Evolutionary conservation across 1,139 yeast genomes (phyloP).

Genomic region (Pichia kudriavzevii): DNA sequence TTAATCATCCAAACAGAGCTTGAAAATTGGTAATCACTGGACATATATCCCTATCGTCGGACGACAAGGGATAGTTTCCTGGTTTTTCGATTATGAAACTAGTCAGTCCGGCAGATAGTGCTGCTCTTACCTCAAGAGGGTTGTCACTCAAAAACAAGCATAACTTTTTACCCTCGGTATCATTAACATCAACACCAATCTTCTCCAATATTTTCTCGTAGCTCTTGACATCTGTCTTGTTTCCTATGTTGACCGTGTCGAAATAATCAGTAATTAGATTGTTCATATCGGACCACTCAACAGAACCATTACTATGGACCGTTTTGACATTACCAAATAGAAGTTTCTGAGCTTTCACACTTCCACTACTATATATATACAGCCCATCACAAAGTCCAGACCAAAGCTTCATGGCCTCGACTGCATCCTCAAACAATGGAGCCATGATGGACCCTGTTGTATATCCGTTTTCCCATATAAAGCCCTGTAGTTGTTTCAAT

Average conservation of each 20-base stretch:
- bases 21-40: constrained; percentile 23
- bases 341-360: constrained; percentile 76
- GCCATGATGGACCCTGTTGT: constrained; percentile 65
- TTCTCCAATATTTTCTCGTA: constrained; percentile 49
- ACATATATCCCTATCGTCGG: constrained; percentile 26
- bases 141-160: constrained; percentile 74
- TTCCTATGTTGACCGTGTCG: constrained; percentile 82
- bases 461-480: constrained; percentile 77
- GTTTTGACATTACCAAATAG: constrained; percentile 56
- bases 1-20: constrained; percentile 6
- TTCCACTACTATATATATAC: constrained; percentile 87
- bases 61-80: constrained; percentile 57
- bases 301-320: constrained; percentile 14
- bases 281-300: constrained; percentile 43
- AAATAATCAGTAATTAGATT: constrained; percentile 56
- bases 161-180: constrained; percentile 8
- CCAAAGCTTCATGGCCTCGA: constrained; percentile 43
- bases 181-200: constrained; percentile 30
- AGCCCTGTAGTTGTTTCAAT: constrained; percentile 75
- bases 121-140: constrained; percentile 63
- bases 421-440: constrained; percentile 71
- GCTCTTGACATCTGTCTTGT: constrained; percentile 50
- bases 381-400: constrained; percentile 27
- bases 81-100: constrained; percentile 60
- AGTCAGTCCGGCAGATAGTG: constrained; percentile 55